A percentile compares a stretch with the other conserved stretches of the same genome.
These are phyloP conservation scores for Apiotrichum porosum DNA, from an alignment of 1,284 basidiomycete genomes.

Conservation along the genomic window DNA sequence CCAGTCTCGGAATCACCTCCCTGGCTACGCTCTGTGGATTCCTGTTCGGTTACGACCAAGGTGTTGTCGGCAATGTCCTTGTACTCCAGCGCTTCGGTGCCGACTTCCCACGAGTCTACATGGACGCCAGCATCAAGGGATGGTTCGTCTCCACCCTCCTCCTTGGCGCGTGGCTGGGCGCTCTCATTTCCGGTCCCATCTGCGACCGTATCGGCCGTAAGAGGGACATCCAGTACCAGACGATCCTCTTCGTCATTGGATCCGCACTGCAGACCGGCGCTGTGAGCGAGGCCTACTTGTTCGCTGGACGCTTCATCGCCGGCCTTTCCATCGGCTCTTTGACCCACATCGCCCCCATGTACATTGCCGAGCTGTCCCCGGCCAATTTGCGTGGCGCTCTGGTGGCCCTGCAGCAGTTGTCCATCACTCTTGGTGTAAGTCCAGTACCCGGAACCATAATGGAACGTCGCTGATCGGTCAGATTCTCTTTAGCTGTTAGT, in stretches of 20 bases:
- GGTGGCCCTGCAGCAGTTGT: slow-evolving; percentile 68
- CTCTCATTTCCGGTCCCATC: slow-evolving; percentile 22
- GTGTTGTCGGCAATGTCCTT: slow-evolving; percentile 18
- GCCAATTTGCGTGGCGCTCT: slow-evolving; percentile 70
- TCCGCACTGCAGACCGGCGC: slow-evolving; percentile 50
- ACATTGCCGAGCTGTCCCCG: slow-evolving; percentile 54
- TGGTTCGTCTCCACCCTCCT: slow-evolving; percentile 20
- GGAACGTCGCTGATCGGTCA: too few relatives aligned
- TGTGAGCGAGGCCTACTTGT: slow-evolving; percentile 47
- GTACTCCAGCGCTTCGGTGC: slow-evolving; percentile 18
- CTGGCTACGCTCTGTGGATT: slow-evolving; percentile 11
- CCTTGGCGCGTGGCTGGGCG: slow-evolving; percentile 22
- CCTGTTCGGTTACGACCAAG: slow-evolving; percentile 18
- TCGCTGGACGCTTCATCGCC: slow-evolving; percentile 7
- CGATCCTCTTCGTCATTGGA: slow-evolving; percentile 52
- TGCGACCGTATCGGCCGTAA: slow-evolving; percentile 19
- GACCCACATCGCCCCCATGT: slow-evolving; percentile 30
- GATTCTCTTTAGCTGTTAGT: too few relatives aligned
- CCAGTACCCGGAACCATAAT: too few relatives aligned
- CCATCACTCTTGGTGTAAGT: slow-evolving; percentile 48
- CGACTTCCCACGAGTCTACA: slow-evolving; percentile 10
- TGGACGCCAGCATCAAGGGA: slow-evolving; percentile 8
- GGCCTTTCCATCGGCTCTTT: slow-evolving; percentile 13
- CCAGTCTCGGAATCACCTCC: slow-evolving; percentile 4
- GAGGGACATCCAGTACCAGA: slow-evolving; percentile 22